Base-by-base conservation (phyloP, 768 basidiomycete genomes). In the Coprinopsis cinerea region DNA sequence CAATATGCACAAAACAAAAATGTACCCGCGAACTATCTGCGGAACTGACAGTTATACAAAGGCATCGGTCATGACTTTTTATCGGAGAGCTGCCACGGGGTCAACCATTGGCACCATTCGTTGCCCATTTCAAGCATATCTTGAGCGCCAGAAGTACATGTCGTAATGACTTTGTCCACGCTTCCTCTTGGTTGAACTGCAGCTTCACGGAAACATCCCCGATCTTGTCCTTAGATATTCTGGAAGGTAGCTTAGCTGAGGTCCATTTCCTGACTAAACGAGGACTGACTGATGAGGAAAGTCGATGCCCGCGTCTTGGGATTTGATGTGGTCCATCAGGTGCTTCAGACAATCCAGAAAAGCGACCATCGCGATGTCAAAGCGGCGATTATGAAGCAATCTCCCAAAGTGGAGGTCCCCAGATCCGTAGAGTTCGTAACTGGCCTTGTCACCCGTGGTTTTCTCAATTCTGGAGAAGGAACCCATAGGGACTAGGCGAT, bases 311-410 rank as follows among this genome's bases (percentile, higher is more conserved):
- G 79, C 56, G 54, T 91, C 89, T 59, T 87, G 80, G 10, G 79
- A 73, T 62, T 82, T 83, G 45, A 92, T 87, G 59, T 87, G 81
- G 51, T 96, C 93, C 68, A 92, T 83, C 23, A 97, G 70, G 61
- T 97, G 92, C 59, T 91, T 86, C 32, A 99, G 70, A 62, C 94
- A 96, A 55, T 98, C 96, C 36, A 99, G 75, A 61, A 98, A 92
- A 9, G 92, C 90, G 10, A 95, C 92, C 89, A 98, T 94, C 1
- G 87, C 95, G 54, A 88, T 79, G 66, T 98, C 94, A 66, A 98
- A 99, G 15, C 95, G 82, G 34, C 94, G 82, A 60, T 98, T 97
- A 59, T 98, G 95, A 32, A 98, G 71, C 14, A 97, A 64, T 26
- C 94, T 83, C 1, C 90, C 88, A 48, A 95, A 74, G 55, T 92